A percentile compares a stretch with the other conserved stretches of the same genome.
Evolutionary conservation across 495 filamentous ascomycete species (phyloP).

Genomic region (Trichoderma reesei): DNA sequence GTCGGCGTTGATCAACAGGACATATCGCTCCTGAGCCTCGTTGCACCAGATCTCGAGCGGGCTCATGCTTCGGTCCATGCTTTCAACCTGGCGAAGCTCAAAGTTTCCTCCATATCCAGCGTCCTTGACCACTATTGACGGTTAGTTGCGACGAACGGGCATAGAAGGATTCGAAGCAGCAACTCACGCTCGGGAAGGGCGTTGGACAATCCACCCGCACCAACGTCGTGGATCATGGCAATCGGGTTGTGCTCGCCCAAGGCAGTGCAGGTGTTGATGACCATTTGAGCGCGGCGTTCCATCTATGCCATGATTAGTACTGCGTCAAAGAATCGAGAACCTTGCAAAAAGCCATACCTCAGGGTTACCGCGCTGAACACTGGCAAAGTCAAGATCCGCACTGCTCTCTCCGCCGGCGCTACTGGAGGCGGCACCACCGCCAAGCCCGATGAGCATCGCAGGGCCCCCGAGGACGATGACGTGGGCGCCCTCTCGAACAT

Average conservation of each 20-base stretch:
- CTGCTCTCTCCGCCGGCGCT: conserved; percentile 79
- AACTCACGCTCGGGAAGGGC: conserved; percentile 41
- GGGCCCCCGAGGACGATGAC: conserved; percentile 90
- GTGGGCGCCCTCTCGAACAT: conserved; percentile 73
- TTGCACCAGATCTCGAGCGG: conserved; percentile 96
- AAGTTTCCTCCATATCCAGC: conserved; percentile 80
- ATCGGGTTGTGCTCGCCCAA: conserved; percentile 81
- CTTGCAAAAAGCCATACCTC: conserved; percentile 31
- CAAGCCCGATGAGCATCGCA: conserved; percentile 94
- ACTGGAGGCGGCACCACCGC: conserved; percentile 90
- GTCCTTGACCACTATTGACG: conserved; percentile 60
- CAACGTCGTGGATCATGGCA: conserved; percentile 93
- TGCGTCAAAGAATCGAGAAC: not conserved
- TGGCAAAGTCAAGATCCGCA: conserved; percentile 87
- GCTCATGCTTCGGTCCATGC: conserved; percentile 80
- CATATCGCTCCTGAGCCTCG: conserved; percentile 93
- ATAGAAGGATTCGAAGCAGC: not conserved
- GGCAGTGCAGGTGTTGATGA: conserved; percentile 85
- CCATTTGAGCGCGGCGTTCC: conserved; percentile 88
- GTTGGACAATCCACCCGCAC: conserved; percentile 89
- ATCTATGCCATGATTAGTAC: conserved; percentile 31
- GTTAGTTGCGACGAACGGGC: conserved; percentile 36
- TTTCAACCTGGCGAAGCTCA: conserved; percentile 86
- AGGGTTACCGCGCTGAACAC: conserved; percentile 88
- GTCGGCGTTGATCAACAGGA: conserved; percentile 69